Base-by-base conservation (phyloP, 768 basidiomycete genomes). In the Suillus bovinus region DNA sequence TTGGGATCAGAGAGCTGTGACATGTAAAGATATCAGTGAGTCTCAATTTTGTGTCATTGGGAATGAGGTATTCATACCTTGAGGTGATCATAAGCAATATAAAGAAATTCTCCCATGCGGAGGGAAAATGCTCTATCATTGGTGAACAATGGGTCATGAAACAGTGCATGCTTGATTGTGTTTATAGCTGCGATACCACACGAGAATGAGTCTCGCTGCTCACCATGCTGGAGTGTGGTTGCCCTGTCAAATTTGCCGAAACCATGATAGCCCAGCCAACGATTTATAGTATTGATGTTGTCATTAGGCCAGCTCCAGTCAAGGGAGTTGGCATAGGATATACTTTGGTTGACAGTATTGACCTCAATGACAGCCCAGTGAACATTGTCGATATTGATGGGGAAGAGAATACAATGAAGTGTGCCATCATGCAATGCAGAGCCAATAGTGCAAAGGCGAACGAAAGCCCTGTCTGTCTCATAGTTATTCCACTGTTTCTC, bases 21-120 rank as follows among this genome's bases (percentile, higher is more conserved):
- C 14, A 39, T 39, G 33, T 4, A 8, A 33, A 33, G 33, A 33
- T 33, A 33, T 8, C 6, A 16, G 11, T 39, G 16, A 33, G 33
- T 33, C 16, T 24, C 31, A 29, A 31, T 31, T 16, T 39, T 16
- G 6, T 14, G 11, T 39, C 53, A 31, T 1, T 54, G n/a, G 29
- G 53, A 8, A 54, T 14, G n/a, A 54, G 31, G 20, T 33, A 16
- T 4, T 16, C 13, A 8, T 54, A 54, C 31, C 36, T 54, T 4
- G 22, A 54, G 53, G 13, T 54, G 29, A 54, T 54, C 22, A 31
- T 54, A 22, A 38, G 53, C 53, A 54, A 54, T 27, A 38, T 38
- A 8, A 9, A 54, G 53, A 54, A 54, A 54, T 13, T 54, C 53
- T 13, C 31, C 53, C 53, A 54, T 54, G 16, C 27, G 11, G 17